phyloP scores from a whole-genome alignment of 169 alveolate species.

The Cryptosporidium sp. region DNA sequence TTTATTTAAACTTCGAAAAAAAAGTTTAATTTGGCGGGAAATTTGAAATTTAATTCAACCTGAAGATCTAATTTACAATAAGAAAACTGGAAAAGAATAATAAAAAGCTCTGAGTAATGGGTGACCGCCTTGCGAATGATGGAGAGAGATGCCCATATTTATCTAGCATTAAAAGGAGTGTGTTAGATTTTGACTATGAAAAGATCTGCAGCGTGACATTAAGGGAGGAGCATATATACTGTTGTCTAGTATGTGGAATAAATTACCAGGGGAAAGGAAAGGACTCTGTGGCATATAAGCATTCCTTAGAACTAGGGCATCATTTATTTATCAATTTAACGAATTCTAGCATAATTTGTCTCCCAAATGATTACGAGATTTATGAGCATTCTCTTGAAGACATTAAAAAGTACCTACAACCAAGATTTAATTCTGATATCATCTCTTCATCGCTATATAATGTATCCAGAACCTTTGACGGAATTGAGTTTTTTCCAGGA shows the following conservation, averaged over 20 bases:
- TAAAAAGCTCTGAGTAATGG: slow-evolving; percentile 5
- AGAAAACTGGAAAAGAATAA: neutral
- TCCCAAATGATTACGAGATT: slow-evolving; percentile 97
- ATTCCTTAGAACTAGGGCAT: slow-evolving; percentile 95
- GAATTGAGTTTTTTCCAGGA: slow-evolving; percentile 95
- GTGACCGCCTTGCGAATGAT: slow-evolving; percentile 2
- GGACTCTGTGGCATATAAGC: slow-evolving; percentile 95
- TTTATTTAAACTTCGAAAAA: neutral
- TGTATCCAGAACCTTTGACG: slow-evolving; percentile 87
- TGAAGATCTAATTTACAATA: neutral
- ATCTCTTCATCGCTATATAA: slow-evolving; percentile 86
- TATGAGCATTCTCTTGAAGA: slow-evolving; percentile 95
- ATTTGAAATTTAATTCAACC: neutral
- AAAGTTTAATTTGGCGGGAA: neutral
- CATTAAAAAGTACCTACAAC: slow-evolving; percentile 85
- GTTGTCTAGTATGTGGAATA: slow-evolving; percentile 97
- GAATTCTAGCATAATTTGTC: slow-evolving; percentile 91
- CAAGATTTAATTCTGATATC: slow-evolving; percentile 38
- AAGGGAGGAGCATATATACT: slow-evolving; percentile 94
- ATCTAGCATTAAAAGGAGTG: slow-evolving; percentile 93
- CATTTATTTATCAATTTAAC: slow-evolving; percentile 94
- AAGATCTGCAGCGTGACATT: slow-evolving; percentile 96
- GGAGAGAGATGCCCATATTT: slow-evolving; percentile 92
- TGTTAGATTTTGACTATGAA: slow-evolving; percentile 98
- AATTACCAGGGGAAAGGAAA: slow-evolving; percentile 96